Conservation (phyloP, 352 stramenopile species). For the Pythium grandisporangium region DNA sequence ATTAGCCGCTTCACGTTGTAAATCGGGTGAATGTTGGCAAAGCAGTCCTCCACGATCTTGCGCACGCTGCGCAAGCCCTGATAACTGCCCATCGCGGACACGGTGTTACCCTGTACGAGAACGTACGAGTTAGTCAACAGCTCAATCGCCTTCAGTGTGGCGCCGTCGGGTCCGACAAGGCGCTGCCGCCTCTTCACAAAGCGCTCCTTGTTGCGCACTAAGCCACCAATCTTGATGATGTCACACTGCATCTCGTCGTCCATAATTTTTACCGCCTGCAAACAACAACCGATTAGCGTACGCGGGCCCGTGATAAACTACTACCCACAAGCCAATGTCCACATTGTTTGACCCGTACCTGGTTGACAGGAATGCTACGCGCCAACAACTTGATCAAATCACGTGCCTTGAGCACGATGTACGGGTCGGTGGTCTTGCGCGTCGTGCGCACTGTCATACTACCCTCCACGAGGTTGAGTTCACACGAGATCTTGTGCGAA, state of each 20-base stretch:
- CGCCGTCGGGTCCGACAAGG: slow-evolving; percentile 96
- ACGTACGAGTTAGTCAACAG: slow-evolving; percentile 99
- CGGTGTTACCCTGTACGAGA: slow-evolving; percentile 98
- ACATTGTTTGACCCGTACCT: slow-evolving; percentile 26
- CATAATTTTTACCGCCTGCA: slow-evolving; percentile 95
- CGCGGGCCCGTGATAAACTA: too few relatives aligned
- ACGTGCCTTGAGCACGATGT: slow-evolving; percentile 97
- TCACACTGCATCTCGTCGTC: slow-evolving; percentile 98
- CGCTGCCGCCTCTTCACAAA: slow-evolving; percentile 98
- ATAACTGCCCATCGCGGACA: slow-evolving; percentile 85
- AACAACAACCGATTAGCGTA: too few relatives aligned
- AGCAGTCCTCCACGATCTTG: slow-evolving; percentile 98
- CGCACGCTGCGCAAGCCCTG: slow-evolving; percentile 92
- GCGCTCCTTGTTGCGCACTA: slow-evolving; percentile 99
- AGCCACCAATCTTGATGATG: slow-evolving; percentile 99
- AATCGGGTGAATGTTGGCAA: slow-evolving; percentile 99
- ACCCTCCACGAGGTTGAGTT: slow-evolving; percentile 98
- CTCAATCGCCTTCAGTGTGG: slow-evolving; percentile 97
- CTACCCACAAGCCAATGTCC: neutral
- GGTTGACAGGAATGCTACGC: slow-evolving; percentile 95
- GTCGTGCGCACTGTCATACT: slow-evolving; percentile 91
- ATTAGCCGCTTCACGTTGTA: slow-evolving; percentile 99
- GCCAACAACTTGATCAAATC: slow-evolving; percentile 99
- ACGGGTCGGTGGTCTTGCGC: slow-evolving; percentile 94
- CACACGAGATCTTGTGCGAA: slow-evolving; percentile 92